Base-by-base conservation (phyloP, 2,329 filamentous ascomycete species). In the Lachnellula cervina region DNA sequence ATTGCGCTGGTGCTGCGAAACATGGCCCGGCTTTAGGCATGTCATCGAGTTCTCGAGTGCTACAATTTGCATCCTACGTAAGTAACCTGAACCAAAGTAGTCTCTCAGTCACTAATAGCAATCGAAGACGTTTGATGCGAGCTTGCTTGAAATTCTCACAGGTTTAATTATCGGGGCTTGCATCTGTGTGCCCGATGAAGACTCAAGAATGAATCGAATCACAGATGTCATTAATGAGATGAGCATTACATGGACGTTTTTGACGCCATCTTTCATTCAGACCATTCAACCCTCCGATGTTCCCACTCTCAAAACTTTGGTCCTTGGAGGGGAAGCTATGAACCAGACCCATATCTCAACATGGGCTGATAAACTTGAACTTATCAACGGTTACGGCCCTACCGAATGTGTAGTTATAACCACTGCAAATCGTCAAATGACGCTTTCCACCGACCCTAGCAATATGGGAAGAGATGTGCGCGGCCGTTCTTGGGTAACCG, bases 361-460 rank as follows among this genome's bases (percentile, higher is more conserved):
- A 8, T 76, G 74, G 73, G 71, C 69, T 6, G 19, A 60, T 55
- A 40, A 64, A 19, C 69, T 65, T 58, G 67, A 72, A n/a, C 66
- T 76, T 35, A 61, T 74, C 53, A 75, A 75, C 63, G 72, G 66
- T 0, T 77, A 76, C 57, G 75, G 75, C 0, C 75, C 75, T 19
- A 54, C 50, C 9, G 64, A 66, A 54, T 60, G 57, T 38, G 56
- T 59, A 3, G 55, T 65, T 14, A 53, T 46, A 23, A 55, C 57
- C 14, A 60, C 62, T 35, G 52, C 52, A n/a, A 54, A 59, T 32
- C 16, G 32, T 38, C 45, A 38, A 37, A 54, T 54, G 51, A 42
- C 37, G 5, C 14, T 37, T 28, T 17, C 37, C 8, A 23, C 44
- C 19, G 40, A 57, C 16, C 50, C 50, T 42, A 9, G n/a, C n/a